Conservation (phyloP, 495 filamentous ascomycete species). For the Penicillium fimorum region DNA sequence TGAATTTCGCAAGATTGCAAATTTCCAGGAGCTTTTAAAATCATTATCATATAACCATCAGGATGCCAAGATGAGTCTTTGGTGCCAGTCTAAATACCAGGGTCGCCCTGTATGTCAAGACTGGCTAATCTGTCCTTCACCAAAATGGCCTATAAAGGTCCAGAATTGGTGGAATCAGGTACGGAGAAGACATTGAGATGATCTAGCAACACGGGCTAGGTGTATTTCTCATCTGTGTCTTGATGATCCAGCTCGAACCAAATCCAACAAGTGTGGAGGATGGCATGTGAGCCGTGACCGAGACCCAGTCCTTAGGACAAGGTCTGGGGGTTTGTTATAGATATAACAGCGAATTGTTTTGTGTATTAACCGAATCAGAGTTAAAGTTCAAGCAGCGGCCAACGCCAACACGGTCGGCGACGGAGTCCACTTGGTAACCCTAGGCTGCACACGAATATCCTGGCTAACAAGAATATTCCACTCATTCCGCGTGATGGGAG, state of each 20-base stretch:
- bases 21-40: neutral
- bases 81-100: neutral
- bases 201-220: neutral
- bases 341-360: neutral
- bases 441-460: conserved; percentile 34
- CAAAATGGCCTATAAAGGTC: neutral
- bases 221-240: neutral
- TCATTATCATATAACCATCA: conserved; percentile 6
- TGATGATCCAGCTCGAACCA: neutral
- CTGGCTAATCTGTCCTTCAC: neutral
- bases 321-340: neutral
- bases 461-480: conserved; percentile 45
- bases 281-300: neutral
- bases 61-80: neutral
- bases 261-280: neutral
- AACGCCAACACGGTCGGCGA: conserved; percentile 38
- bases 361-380: neutral
- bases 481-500: conserved; percentile 47
- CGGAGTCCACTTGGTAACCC: conserved; percentile 46
- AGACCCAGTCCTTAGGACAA: neutral
- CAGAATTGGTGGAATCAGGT: neutral
- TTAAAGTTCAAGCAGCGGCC: conserved; percentile 33
- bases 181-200: neutral
- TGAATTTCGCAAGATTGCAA: neutral
- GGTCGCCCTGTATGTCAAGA: neutral